phyloP scores from a whole-genome alignment of 129 eudicot genomes.

The Pulicaria dysenterica region DNA sequence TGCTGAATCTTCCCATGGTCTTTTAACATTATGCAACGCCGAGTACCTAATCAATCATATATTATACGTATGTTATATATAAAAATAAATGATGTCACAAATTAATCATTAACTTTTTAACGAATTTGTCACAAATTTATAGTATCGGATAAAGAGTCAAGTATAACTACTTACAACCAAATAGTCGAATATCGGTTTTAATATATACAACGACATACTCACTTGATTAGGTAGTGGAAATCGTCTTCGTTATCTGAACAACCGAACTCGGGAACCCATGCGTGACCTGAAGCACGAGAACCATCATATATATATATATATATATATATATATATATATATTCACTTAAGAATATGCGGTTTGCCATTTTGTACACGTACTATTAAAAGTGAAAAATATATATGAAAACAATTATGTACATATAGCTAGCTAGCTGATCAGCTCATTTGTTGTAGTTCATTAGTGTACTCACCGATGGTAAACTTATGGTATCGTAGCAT shows the following conservation, averaged over 20 bases:
- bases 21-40: slow-evolving; percentile 81
- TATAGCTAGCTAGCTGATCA: no score
- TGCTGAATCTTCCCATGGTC: slow-evolving; percentile 80
- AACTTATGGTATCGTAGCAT: slow-evolving; percentile 97
- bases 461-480: slow-evolving; percentile 68
- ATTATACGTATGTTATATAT: no score
- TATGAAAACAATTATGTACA: background rate
- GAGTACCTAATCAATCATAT: slow-evolving; percentile 62
- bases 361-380: no score
- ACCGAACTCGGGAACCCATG: slow-evolving; percentile 91
- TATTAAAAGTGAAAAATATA: background rate
- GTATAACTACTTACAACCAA: background rate
- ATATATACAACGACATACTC: slow-evolving; percentile 29
- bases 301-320: no score
- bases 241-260: slow-evolving; percentile 86
- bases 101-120: no score
- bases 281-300: slow-evolving; percentile 58
- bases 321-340: no score
- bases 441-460: background rate
- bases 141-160: background rate
- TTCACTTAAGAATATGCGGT: no score
- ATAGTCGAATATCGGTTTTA: background rate
- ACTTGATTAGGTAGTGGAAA: slow-evolving; percentile 84
- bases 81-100: no score
- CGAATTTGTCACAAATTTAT: background rate